phyloP scores from a whole-genome alignment of 805 yeast genomes.

The Myxozyma melibiosi region DNA sequence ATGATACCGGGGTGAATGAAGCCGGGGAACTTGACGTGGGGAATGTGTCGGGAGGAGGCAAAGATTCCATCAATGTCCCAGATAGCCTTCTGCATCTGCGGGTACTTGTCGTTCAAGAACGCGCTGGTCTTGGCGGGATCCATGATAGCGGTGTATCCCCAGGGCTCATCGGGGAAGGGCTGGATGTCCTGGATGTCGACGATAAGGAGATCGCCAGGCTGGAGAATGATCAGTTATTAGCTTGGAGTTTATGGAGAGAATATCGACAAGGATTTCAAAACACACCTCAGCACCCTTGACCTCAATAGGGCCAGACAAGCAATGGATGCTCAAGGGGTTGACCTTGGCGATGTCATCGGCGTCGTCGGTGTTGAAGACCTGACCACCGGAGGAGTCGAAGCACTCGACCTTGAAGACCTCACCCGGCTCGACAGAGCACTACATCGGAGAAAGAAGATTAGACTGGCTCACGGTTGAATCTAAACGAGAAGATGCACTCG shows the following conservation, averaged over 20 bases:
- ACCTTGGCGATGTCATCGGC: conserved; percentile 53
- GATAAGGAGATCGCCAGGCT: conserved; percentile 52
- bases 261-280: not conserved
- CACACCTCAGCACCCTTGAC: conserved; percentile 47
- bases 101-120: conserved; percentile 52
- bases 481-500: too few species aligned
- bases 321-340: conserved; percentile 52
- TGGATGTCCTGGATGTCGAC: conserved; percentile 56
- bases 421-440: conserved; percentile 45
- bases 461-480: too few species aligned
- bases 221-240: not conserved
- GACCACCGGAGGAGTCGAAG: conserved; percentile 60
- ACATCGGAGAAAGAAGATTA: not conserved
- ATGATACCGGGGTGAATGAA: conserved; percentile 55
- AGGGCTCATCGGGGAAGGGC: conserved; percentile 55
- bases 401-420: conserved; percentile 54
- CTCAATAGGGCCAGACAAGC: conserved; percentile 53
- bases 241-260: not conserved
- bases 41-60: conserved; percentile 54
- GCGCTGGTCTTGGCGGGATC: conserved; percentile 55
- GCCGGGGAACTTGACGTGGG: conserved; percentile 54
- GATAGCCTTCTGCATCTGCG: conserved; percentile 56
- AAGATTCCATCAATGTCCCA: conserved; percentile 56
- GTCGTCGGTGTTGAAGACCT: conserved; percentile 49
- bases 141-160: conserved; percentile 59